Conservation (phyloP, 2,329 filamentous ascomycete species). For the Boeremia lycopersici region DNA sequence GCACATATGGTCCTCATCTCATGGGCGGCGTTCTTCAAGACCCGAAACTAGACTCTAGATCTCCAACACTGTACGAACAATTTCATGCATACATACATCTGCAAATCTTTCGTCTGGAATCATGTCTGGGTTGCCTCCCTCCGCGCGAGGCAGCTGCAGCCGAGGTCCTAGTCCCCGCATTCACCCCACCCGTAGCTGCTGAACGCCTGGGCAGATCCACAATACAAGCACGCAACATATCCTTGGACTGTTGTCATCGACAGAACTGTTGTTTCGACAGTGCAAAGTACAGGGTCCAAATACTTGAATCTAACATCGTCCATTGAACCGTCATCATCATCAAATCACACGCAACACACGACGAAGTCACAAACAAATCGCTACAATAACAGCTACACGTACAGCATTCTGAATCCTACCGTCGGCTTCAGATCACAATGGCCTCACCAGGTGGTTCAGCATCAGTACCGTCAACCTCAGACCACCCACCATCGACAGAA, state of each 20-base stretch:
- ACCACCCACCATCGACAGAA: not conserved
- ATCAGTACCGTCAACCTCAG: constrained; percentile 8
- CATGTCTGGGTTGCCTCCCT: too few species aligned
- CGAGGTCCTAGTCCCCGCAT: constrained; percentile 14
- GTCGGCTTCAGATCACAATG: not conserved
- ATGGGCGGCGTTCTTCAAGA: constrained; percentile 10
- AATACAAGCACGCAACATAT: constrained; percentile 11
- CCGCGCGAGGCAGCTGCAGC: not conserved
- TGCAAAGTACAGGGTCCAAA: not conserved
- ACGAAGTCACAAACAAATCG: not conserved
- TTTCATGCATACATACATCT: not conserved
- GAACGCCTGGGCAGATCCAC: constrained; percentile 12
- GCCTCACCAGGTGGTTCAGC: constrained; percentile 11
- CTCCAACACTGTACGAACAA: constrained; percentile 11
- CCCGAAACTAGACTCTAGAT: constrained; percentile 8
- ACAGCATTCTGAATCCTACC: too few species aligned
- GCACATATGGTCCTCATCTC: constrained; percentile 12
- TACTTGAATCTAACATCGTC: too few species aligned
- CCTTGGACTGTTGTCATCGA: constrained; percentile 4
- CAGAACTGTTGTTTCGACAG: not conserved
- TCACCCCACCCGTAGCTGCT: constrained; percentile 11
- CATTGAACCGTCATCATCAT: too few species aligned
- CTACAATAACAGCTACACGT: too few species aligned
- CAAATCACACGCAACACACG: not conserved
- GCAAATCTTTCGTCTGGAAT: not conserved